Base-by-base conservation (phyloP, 495 filamentous ascomycete genomes). In the Immersiella caudata region DNA sequence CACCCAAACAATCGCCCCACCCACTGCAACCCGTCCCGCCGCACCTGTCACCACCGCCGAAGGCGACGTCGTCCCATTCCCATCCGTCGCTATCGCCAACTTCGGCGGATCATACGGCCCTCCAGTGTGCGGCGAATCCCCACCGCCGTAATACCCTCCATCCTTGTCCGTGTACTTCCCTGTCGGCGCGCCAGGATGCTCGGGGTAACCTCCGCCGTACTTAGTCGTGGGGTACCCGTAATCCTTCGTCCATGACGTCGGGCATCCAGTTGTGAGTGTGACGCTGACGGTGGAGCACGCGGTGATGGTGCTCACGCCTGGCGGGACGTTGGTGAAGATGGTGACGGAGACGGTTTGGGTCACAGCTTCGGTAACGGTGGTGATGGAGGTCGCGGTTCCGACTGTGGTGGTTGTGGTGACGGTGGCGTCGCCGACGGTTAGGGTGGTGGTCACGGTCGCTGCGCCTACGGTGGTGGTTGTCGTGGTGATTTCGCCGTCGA, bases 291-390 rank as follows among this genome's bases (percentile, higher is more conserved):
- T 64, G 12, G 66, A 68, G 1, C 35, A 59, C 11, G 58, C 54
- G 12, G 50, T 63, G 27, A 68, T 62, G 35, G 46, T 67, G 1
- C 22, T 20, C 11, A 56, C 29, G 6, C 25, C 52, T 0, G 29
- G 7, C 2, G 33, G 54, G 0, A 57, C 52, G 29, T 29, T n/a
- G 52, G 33, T 49, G 63, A 51, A 46, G 25, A 51, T 33, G 18
- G 67, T 68, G 0, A 64, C 54, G 35, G 67, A 64, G 8, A 51
- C 36, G 52, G 67, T 68, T 14, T 55, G 12, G 25, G 57, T 65
- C 18, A 59, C 51, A n/a, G 20, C 56, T 2, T 18, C 11, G 25
- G 46, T 21, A n/a, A 63, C 36, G n/a, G 65, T 25, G 25, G 51
- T 59, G 24, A 35, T 21, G 22, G 35, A 36, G n/a, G 67, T 64